Evolutionary conservation across 2,329 filamentous ascomycete genomes (phyloP).

Genomic region (Arthrinium phaeospermum): DNA sequence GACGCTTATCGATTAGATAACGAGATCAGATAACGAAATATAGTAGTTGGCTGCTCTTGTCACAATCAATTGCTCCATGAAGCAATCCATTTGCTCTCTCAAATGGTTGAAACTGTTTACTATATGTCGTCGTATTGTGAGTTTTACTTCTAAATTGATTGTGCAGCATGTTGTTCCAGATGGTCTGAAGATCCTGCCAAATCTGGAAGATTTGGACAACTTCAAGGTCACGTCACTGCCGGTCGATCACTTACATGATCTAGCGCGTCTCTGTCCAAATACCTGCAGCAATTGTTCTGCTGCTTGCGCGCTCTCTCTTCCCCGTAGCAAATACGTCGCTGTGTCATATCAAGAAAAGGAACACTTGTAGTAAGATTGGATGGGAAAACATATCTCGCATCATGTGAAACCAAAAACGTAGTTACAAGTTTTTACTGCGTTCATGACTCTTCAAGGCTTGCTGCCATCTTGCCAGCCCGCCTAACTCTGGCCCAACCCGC

Average conservation of each 20-base stretch:
- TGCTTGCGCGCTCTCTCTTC: neutral
- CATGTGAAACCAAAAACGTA: no score
- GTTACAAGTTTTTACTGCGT: neutral
- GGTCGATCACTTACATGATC: neutral
- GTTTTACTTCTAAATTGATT: neutral
- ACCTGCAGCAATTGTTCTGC: neutral
- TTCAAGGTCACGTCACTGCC: neutral
- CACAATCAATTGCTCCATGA: no score
- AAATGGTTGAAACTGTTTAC: no score
- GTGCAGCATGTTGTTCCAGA: neutral
- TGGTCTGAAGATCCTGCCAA: neutral
- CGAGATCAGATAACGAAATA: neutral
- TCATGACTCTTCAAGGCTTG: neutral
- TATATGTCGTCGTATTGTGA: no score
- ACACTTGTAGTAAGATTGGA: no score
- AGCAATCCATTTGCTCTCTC: neutral
- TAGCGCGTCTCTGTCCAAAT: neutral
- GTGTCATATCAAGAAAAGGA: no score
- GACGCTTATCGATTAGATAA: constrained; percentile 1
- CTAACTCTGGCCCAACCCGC: neutral
- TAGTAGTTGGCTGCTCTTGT: neutral
- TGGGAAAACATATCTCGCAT: no score
- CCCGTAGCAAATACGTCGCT: neutral
- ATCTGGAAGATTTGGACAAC: neutral
- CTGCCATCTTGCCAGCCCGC: no score